phyloP scores from a whole-genome alignment of 768 basidiomycete genomes.

The Lentinus brumalis region DNA sequence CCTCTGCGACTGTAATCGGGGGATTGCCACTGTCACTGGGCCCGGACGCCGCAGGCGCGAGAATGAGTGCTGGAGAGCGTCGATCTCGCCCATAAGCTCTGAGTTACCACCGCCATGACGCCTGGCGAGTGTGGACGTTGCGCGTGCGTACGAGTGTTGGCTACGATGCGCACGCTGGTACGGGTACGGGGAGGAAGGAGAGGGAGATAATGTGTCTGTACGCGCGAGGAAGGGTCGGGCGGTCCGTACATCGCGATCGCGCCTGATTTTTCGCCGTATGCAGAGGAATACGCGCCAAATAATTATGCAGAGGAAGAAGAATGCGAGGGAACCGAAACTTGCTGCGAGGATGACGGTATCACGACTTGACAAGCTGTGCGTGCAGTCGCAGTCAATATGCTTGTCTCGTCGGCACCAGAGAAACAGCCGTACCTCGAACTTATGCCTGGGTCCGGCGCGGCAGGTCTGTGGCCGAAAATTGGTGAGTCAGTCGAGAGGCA shows the following conservation, averaged over 20 bases:
- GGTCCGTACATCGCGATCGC: not conserved
- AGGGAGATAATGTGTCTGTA: not conserved
- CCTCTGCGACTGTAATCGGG: not conserved
- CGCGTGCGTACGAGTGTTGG: not conserved
- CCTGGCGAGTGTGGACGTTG: not conserved
- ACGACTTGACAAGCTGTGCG: not conserved
- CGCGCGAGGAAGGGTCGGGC: conserved; percentile 10
- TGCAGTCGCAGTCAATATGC: too few species aligned
- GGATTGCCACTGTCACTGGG: not conserved
- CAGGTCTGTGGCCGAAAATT: too few species aligned
- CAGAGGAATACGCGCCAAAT: conserved; percentile 1
- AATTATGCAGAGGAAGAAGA: conserved; percentile 10
- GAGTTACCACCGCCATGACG: not conserved
- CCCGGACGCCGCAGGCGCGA: not conserved
- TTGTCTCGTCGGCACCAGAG: not conserved
- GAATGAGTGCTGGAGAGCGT: not conserved
- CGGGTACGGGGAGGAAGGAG: not conserved
- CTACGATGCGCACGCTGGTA: not conserved
- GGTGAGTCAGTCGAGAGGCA: too few species aligned
- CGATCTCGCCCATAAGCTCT: not conserved
- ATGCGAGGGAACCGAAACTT: conserved; percentile 2
- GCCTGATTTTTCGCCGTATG: not conserved
- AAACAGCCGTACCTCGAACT: not conserved
- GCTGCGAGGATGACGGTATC: conserved; percentile 6
- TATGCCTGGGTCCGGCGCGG: too few species aligned